Evolutionary conservation across 2,329 filamentous ascomycete species (phyloP), one percentile per base, ranked within the genome.

Genomic region (Paecilomyces sp.): DNA sequence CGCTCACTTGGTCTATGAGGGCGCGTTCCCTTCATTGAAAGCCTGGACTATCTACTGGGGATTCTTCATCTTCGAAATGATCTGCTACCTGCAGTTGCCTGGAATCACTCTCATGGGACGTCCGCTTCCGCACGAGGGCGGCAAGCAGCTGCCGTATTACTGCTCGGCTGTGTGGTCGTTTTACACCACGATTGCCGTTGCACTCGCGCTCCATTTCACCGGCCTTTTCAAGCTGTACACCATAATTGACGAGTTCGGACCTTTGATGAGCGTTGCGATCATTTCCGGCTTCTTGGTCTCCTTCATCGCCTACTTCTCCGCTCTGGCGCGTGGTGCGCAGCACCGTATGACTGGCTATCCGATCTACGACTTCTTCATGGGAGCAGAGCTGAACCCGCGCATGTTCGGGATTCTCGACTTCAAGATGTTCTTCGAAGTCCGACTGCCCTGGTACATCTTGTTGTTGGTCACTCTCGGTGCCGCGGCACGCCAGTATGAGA

Each of bases 341-440:
- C 92, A 97, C 76, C 89, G 93, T 64, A 97, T 97, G 92, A 96
- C 91, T 6, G 90, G 90, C 47, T 83, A 86, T 67, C 84, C 82
- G 54, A 78, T 94, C 68, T 93, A 94, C 74, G 91, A 95, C 78
- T 94, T 94, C 77, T 95, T 94, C 81, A 92, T 94, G 85, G 91
- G 91, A 58, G 88, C 89, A 12, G 91, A 95, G 78, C 81, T 95
- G 58, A 94, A 95, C 78, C 91, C 91, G 3, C 84, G 91, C 65
- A 85, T 97, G 81, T 93, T 92, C 71, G 88, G 87, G 59, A 87
- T 91, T 66, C 78, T 95, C 56, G 91, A 95, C 76, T 91, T 94
- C 79, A 95, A 95, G 79, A 94, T 95, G 91, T 96, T 96, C 79
- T 94, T 91, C 70, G 92, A 96, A 74, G 91, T 96, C 62, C 88